Base-by-base conservation (phyloP, 106 monocot genomes). In the Iris macrosiphon region DNA sequence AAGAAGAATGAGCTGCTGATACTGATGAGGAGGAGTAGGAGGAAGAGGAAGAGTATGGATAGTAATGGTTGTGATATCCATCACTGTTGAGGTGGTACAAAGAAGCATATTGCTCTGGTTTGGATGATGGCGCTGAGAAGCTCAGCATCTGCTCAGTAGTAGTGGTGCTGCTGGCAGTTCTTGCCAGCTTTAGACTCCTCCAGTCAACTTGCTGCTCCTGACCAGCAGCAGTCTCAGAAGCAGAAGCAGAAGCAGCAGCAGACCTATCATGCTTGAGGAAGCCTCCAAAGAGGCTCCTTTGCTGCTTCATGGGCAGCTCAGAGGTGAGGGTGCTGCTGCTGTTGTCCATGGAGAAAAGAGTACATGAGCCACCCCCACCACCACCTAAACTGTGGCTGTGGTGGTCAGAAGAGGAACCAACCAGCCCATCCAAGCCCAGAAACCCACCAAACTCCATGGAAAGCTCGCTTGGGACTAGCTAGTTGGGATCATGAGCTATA, bases 71-170 rank as follows among this genome's bases (percentile, higher is more conserved):
- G 16, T 52, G 63, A 57, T 76, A 66, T 48, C 62, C 75, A 23
- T 71, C 74, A 50, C 50, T 54, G 66, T 45, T 42, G 25, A n/a
- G n/a, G n/a, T 66, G 46, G 30, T 61, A 13, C 61, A 75, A 51
- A 17, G 58, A 42, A 40, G 34, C 34, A 35, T 35, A 6, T 10
- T 10, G 10, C 10, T 77, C 73, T 31, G 62, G 44, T 49, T 50
- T 75, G 14, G 71, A 53, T 6, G 68, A 32, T 0, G 81, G 71
- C 33, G 73, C 56, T 1, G 88, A 88, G 76, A 92, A 92, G 78
- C 82, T 86, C 6, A 92, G 74, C 92, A 92, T 92, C 32, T 79
- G 86, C 76, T 76, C 86, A 12, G n/a, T n/a, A n/a, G n/a, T n/a
- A n/a, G n/a, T n/a, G n/a, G n/a, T n/a, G n/a, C n/a, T n/a, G n/a